Evolutionary conservation across 2,329 filamentous ascomycete species (phyloP).

Genomic region (Lasiodiplodia sp.): DNA sequence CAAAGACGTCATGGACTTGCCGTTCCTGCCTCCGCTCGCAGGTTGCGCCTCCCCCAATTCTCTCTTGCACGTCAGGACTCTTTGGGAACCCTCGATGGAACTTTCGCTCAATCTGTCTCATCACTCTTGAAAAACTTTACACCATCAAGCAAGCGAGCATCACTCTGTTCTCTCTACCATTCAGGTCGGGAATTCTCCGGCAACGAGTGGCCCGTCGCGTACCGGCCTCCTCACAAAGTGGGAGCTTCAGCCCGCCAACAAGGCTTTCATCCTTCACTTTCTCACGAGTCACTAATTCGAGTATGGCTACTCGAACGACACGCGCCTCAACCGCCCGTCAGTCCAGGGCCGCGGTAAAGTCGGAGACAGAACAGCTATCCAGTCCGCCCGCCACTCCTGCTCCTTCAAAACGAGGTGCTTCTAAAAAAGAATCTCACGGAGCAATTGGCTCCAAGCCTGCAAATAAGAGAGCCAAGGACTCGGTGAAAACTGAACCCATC

Average conservation of each 20-base stretch:
- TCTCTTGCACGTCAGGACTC: neutral
- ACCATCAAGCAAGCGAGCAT: neutral
- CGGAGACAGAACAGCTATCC: constrained; percentile 49
- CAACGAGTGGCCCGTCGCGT: neutral
- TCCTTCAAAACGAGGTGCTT: constrained; percentile 29
- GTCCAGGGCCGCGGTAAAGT: constrained; percentile 24
- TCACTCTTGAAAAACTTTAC: neutral
- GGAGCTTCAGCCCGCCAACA: neutral
- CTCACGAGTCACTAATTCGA: constrained; percentile 1
- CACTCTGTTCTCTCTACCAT: neutral
- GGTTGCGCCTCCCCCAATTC: neutral
- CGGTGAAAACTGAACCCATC: constrained; percentile 22
- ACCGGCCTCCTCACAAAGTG: neutral
- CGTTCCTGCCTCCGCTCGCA: neutral
- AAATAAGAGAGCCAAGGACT: neutral
- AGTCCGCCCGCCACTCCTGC: constrained; percentile 52
- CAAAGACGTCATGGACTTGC: constrained; percentile 24
- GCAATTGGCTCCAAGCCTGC: constrained; percentile 34
- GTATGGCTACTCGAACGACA: constrained; percentile 43
- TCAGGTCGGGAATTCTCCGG: constrained; percentile 10
- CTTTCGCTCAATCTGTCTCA: neutral
- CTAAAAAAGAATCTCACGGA: constrained; percentile 36
- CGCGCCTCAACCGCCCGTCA: constrained; percentile 38
- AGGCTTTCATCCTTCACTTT: neutral
- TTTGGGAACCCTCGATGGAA: neutral